A percentile compares a stretch with the other conserved stretches of the same genome.
Evolutionary conservation across 2,329 filamentous ascomycete species (phyloP).

Genomic region (Elsinoe arachidis): DNA sequence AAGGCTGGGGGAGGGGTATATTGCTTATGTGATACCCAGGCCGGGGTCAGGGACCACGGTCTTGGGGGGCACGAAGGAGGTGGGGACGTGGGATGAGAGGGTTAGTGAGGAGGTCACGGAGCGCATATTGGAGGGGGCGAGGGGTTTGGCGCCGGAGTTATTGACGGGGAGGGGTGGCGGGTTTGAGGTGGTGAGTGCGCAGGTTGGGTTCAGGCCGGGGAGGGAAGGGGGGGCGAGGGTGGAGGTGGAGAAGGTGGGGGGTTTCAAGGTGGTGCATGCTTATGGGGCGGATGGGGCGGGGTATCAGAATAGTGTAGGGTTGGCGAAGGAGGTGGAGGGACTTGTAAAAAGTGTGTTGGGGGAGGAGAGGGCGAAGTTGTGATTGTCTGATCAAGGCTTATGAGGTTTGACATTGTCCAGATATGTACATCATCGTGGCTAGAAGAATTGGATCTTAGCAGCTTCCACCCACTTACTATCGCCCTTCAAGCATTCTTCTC

Average conservation of each 20-base stretch:
- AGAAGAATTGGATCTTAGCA: constrained; percentile 38
- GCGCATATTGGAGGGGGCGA: constrained; percentile 31
- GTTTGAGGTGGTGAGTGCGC: constrained; percentile 37
- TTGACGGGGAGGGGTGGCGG: constrained; percentile 26
- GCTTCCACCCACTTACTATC: constrained; percentile 45
- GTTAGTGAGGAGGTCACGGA: constrained; percentile 27
- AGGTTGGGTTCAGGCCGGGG: constrained; percentile 38
- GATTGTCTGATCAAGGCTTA: not conserved
- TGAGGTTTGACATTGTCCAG: too few species aligned
- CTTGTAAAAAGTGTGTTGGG: constrained; percentile 24
- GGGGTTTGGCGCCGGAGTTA: constrained; percentile 29
- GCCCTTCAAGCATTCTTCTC: constrained; percentile 41
- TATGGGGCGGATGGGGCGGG: constrained; percentile 43
- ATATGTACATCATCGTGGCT: not conserved
- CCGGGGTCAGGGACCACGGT: constrained; percentile 34
- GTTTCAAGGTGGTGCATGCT: constrained; percentile 34
- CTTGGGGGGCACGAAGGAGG: constrained; percentile 39
- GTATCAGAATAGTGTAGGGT: constrained; percentile 24
- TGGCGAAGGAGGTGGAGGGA: constrained; percentile 19
- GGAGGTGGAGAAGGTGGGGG: constrained; percentile 31
- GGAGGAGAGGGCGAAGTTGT: not conserved
- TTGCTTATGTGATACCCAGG: constrained; percentile 36
- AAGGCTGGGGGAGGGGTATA: constrained; percentile 23
- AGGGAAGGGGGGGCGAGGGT: constrained; percentile 36
- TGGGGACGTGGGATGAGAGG: constrained; percentile 27